Evolutionary conservation across 768 basidiomycete genomes (phyloP).

Genomic region (Pleurotus cornucopiae): DNA sequence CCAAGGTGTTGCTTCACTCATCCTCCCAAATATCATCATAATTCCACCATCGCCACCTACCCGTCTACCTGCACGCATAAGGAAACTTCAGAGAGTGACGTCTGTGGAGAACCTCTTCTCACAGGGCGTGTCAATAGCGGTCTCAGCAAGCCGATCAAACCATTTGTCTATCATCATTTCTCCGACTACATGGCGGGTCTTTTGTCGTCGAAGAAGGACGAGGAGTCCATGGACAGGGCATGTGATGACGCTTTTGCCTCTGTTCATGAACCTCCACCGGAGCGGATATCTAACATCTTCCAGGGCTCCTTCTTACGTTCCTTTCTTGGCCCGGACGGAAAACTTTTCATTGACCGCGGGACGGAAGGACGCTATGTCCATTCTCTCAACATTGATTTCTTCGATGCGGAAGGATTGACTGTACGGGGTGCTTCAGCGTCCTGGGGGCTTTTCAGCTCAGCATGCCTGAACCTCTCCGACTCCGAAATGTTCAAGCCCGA

Average conservation of each 20-base stretch:
- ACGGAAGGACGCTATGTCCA: constrained; percentile 16
- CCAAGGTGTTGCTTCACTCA: not conserved
- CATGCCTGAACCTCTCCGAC: constrained; percentile 28
- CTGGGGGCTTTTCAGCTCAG: constrained; percentile 25
- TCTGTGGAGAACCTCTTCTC: too few species aligned
- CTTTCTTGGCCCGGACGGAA: constrained; percentile 19
- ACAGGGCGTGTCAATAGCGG: too few species aligned
- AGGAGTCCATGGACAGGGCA: constrained; percentile 10
- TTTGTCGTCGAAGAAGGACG: constrained; percentile 5
- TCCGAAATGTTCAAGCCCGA: constrained; percentile 26
- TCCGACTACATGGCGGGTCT: constrained; percentile 11
- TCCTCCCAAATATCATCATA: too few species aligned
- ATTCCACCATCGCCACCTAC: too few species aligned
- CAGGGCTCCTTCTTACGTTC: constrained; percentile 18
- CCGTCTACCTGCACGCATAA: too few species aligned
- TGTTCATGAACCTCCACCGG: not conserved
- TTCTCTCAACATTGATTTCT: constrained; percentile 26
- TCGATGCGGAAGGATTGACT: constrained; percentile 25
- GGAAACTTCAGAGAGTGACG: too few species aligned
- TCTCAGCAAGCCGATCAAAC: constrained; percentile 9
- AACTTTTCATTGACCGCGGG: constrained; percentile 15
- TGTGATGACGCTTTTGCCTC: constrained; percentile 9
- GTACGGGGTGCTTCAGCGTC: constrained; percentile 22
- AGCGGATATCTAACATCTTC: constrained; percentile 11
- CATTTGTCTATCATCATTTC: constrained; percentile 12